Base-by-base conservation (phyloP, 2,329 filamentous ascomycete species). In the Whalleya microplaca region DNA sequence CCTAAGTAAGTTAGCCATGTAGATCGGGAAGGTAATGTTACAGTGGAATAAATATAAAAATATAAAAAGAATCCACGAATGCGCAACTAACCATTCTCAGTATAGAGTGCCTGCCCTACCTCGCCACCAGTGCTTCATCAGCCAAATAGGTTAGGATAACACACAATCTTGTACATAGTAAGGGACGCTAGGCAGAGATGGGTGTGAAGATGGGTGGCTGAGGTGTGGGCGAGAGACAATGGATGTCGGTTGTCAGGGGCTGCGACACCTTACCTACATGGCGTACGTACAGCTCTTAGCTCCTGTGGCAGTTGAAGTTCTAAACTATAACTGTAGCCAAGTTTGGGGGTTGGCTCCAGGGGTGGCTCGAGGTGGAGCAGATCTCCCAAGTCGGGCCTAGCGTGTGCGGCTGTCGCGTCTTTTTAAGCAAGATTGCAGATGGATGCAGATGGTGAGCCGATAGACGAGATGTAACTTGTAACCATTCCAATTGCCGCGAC, bases 281-380 rank as follows among this genome's bases (percentile, higher is more conserved):
- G 14, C 14, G 10, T 12, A 37, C 32, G 32, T 29, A 29, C 27
- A 29, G 12, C 27, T 29, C 27, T 5, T 37, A 20, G 21, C 21
- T 51, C 37, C 43, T 41, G 42, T n/a, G n/a, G 44, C 45, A 55
- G 48, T 46, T 61, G 58, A 61, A 54, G 55, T 55, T 61, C 54
- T 23, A 8, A 27, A 21, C 23, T 27, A 27, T 27, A 27, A 27
- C 4, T 27, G 23, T 27, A 9, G 23, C 23, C 23, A 27, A 9
- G 23, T 27, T 27, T 27, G 23, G 23, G 4, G 23, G 23, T 27
- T 9, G 23, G n/a, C n/a, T n/a, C n/a, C n/a, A n/a, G n/a, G n/a
- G n/a, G n/a, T n/a, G 21, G 32, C 41, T 43, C 8, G 20, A 32
- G 41, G 48, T 41, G 48, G 56, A 51, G 48, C 32, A 9, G 32